A percentile compares a stretch with the other conserved stretches of the same genome.
These are phyloP conservation scores for Epichloe sibirici DNA, from an alignment of 2,329 filamentous ascomycete genomes.

Conservation along the genomic window DNA sequence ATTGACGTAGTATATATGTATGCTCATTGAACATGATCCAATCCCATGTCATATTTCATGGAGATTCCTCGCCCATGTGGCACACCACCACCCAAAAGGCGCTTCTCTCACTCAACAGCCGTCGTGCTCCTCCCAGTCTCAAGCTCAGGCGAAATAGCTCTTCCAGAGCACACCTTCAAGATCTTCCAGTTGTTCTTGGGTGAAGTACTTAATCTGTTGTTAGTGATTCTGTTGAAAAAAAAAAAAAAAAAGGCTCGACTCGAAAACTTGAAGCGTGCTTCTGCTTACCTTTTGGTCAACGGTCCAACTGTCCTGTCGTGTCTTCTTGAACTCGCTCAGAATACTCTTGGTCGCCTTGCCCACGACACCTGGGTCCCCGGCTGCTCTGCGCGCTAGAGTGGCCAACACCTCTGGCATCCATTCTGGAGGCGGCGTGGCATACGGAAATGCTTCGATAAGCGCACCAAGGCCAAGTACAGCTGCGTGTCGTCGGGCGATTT, in stretches of 20 bases:
- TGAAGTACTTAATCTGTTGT: slow-evolving; percentile 51
- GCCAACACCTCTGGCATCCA: slow-evolving; percentile 95
- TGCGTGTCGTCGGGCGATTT: slow-evolving; percentile 74
- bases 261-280: too few relatives aligned
- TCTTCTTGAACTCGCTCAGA: slow-evolving; percentile 98
- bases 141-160: slow-evolving; percentile 80
- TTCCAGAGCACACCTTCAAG: slow-evolving; percentile 97
- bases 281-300: slow-evolving; percentile 85
- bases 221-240: slow-evolving; percentile 15
- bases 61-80: background rate
- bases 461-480: slow-evolving; percentile 86
- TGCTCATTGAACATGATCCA: too few relatives aligned
- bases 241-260: background rate
- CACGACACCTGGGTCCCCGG: slow-evolving; percentile 80
- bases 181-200: slow-evolving; percentile 84
- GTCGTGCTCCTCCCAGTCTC: background rate
- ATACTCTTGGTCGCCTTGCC: slow-evolving; percentile 93
- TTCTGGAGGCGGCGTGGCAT: slow-evolving; percentile 76
- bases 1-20: too few relatives aligned
- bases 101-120: background rate
- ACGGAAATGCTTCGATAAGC: slow-evolving; percentile 90
- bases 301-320: slow-evolving; percentile 94
- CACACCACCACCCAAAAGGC: too few relatives aligned
- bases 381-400: slow-evolving; percentile 70
- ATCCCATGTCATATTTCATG: background rate